Base-by-base conservation (phyloP, 306 rosid species). In the Purshia tridentata region DNA sequence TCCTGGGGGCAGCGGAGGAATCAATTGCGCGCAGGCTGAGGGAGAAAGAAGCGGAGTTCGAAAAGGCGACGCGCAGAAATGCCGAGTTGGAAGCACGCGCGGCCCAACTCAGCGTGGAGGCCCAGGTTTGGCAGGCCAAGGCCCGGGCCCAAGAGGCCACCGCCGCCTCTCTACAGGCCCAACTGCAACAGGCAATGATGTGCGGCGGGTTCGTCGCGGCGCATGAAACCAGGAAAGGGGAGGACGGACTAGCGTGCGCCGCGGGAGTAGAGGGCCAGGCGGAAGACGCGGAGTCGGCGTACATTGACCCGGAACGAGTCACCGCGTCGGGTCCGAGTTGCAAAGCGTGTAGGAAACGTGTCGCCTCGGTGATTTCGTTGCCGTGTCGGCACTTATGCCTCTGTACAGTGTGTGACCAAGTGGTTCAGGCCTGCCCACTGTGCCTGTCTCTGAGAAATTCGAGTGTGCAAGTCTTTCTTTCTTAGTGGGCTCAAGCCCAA, bases 261-360 rank as follows among this genome's bases (percentile, higher is more conserved):
- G 76, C 46, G 20, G 90, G 83, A n/a, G 83, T 19, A 6, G 90
- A 77, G 20, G 87, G 88, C 6, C 78, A 80, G 19, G 90, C 94
- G 0, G 98, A 94, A 72, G 98, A 94, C 37, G 97, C 97, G 4
- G 99, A 87, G 78, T 94, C 99, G 9, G 96, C 84, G 0, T 87
- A 81, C 16, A 70, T 84, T 22, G 99, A 94, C 88, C 97, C 89
- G 76, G 95, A 82, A 5, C 76, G 97, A 23, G 82, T 83, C 10
- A 48, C 42, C 6, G 50, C 1, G 53, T 37, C 80, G 44, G 90
- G 84, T 14, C 97, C 90, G 5, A 90, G 83, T 77, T 94, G 99
- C 35, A 84, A 84, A 78, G 95, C 81, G 0, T 94, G 99, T 62
- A 79, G 75, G 63, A 83, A 75, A 55, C 89, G 91, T 18, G 86